Evolutionary conservation across 23 red algal genomes (phyloP), one percentile per base, ranked within the genome.

Genomic region (Chondrus crispus): DNA sequence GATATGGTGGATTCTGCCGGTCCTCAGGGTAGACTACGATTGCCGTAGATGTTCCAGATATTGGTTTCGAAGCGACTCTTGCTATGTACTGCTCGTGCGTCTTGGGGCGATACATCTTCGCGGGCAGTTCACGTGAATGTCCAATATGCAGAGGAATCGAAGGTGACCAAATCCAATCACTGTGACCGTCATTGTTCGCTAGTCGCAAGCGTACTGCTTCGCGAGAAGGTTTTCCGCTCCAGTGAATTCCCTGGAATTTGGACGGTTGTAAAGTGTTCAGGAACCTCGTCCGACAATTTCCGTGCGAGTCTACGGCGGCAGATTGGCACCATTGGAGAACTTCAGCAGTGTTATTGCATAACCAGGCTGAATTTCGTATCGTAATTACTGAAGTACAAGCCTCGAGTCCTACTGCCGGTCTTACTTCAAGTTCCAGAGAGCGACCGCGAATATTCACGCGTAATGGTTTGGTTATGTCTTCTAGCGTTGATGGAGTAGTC

Each of bases 61-160:
- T 84, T 60, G 74, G 35, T 43, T 91, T 85, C 5, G 81, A 81
- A 12, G 51, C 80, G n/a, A 96, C 81, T 52, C 90, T 39, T 35
- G 96, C 93, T 64, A 98, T 98, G 83, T 98, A 96, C 57, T 98
- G 96, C 52, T 93, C 93, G 54, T 95, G 90, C 38, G 87, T 91
- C 44, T 93, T 95, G 5, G 96, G 96, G 28, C 85, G 74, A 71
- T 95, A 98, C 96, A 98, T 95, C 63, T 98, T 98, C 40, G 93
- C 85, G 12, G 94, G 76, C 8, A 95, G 64, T 47, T 98, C 91
- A 36, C 85, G 46, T 14, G 85, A 89, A 40, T 53, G 69, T 9
- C 96, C 96, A 29, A 85, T 73, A 38, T 89, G 74, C 55, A 94
- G 57, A 5, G 91, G 87, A 91, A 95, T 80, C 4, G 93, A 70